phyloP scores from a whole-genome alignment of 805 yeast genomes.

The Pichia pseudocactophila region DNA sequence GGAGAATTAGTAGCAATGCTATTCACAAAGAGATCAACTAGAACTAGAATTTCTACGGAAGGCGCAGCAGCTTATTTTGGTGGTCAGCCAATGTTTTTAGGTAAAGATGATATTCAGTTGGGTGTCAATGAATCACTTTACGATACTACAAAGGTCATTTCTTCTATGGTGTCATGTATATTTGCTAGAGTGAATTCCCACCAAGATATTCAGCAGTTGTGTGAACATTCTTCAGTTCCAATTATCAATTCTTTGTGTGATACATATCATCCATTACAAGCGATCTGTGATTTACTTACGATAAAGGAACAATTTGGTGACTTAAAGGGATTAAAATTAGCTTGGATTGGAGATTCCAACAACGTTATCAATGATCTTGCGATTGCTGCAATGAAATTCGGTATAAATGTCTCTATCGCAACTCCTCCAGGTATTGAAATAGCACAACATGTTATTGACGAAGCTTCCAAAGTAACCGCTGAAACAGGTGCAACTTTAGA shows the following conservation, averaged over 20 bases:
- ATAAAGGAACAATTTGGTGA: constrained; percentile 68
- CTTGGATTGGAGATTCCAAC: constrained; percentile 97
- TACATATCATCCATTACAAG: constrained; percentile 88
- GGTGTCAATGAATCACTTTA: constrained; percentile 90
- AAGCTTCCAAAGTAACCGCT: constrained; percentile 44
- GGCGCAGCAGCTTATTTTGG: constrained; percentile 93
- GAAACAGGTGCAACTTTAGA: constrained; percentile 46
- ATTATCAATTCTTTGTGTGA: constrained; percentile 92
- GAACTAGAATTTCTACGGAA: constrained; percentile 90
- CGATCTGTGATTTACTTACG: constrained; percentile 83
- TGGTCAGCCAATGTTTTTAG: constrained; percentile 93
- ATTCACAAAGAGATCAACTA: constrained; percentile 86
- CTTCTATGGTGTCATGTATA: constrained; percentile 94
- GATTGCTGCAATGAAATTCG: constrained; percentile 75
- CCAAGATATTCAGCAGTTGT: constrained; percentile 68
- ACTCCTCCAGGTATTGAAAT: constrained; percentile 71
- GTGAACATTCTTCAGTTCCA: constrained; percentile 77
- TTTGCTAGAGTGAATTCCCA: constrained; percentile 94
- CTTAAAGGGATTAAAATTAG: constrained; percentile 56
- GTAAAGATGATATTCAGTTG: constrained; percentile 91
- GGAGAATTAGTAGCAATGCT: constrained; percentile 81
- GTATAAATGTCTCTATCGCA: constrained; percentile 77
- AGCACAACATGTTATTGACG: constrained; percentile 41
- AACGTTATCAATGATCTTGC: constrained; percentile 92
- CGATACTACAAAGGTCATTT: constrained; percentile 81